Base-by-base conservation (phyloP, 2,329 filamentous ascomycete species). In the Talaromyces amestolkiae region DNA sequence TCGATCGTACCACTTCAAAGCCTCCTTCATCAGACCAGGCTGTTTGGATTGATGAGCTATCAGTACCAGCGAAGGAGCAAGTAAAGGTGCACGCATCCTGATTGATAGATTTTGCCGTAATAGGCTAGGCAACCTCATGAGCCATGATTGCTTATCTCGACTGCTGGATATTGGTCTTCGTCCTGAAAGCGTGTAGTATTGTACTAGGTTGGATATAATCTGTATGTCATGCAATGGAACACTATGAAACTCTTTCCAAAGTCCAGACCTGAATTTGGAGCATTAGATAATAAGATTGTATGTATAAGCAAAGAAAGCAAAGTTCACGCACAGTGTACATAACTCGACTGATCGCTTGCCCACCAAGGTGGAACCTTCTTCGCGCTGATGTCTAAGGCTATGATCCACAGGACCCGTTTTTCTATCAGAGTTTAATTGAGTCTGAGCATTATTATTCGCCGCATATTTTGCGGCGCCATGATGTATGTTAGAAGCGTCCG, bases 1-100 rank as follows among this genome's bases (percentile, higher is more conserved):
- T 35, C 47, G 37, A 56, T 61, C 58, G 53, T 65, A 65, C 63
- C 63, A 65, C 54, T 56, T 61, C 5, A 65, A 22, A 2, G 63
- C 63, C 39, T 61, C 63, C 39, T 65, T 65, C 27, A 61, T 15
- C 11, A 65, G 39, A 39, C 22, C 24, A 22, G 22, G n/a, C 39
- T 65, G 37, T 27, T 45, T 49, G 4, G 63, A 65, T 22, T 61
- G 63, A 5, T 37, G 49, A 22, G 63, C 63, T 37, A 65, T 39
- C 33, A 65, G 63, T 13, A 65, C 5, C 31, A 65, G 49, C 3
- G 63, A 56, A 10, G 63, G 63, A 35, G 63, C 63, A n/a, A 65
- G 58, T 41, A 65, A 45, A 45, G 58, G 58, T 1, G 47, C 63
- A 22, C 63, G 58, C 37, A 65, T 56, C 10, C 49, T 37, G 9